Base-by-base conservation (phyloP, 2,329 filamentous ascomycete genomes). In the Parafenestella ontariensis region DNA sequence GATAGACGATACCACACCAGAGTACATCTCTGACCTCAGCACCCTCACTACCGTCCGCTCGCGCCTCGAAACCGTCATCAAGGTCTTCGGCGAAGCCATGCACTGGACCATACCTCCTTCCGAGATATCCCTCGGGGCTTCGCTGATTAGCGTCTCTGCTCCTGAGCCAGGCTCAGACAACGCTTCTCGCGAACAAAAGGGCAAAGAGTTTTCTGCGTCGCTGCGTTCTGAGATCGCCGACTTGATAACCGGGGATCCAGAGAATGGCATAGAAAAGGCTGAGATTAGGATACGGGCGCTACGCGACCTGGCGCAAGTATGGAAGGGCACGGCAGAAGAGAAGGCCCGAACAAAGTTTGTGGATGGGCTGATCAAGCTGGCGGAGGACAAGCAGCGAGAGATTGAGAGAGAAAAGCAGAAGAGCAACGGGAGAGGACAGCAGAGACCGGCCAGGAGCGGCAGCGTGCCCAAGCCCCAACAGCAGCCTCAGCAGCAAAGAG, bases 291-390 rank as follows among this genome's bases (percentile, higher is more conserved):
- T 98, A 13, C 88, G 92, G 68, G 87, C 90, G 70, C 81, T 98
- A 51, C 88, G 92, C 68, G 84, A 87, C 58, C 77, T 98, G 59
- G 86, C 87, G 3, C 78, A 78, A n/a, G 87, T 99, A 20, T 99
- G 95, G 93, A 94, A 90, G 73, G 92, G 92, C n/a, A 97, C 95
- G 2, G 89, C 91, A 0, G 95, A 99, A 78, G 95, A 98, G 74
- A 96, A 91, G 77, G 91, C 92, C 5, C 82, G 95, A 48, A 79
- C 79, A 9, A 90, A 86, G 68, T 92, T 97, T 71, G 88, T 99
- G 17, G 94, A 98, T 61, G 83, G 84, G 46, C 75, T 99, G 65
- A 87, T 87, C 29, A 92, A 87, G 79, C 83, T 91, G 76, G 91
- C 96, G 1, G 92, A 97, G 70, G 94, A 97, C 21, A 80, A 81